Base-by-base conservation (phyloP, 768 basidiomycete genomes). In the Pleurotus djamor region DNA sequence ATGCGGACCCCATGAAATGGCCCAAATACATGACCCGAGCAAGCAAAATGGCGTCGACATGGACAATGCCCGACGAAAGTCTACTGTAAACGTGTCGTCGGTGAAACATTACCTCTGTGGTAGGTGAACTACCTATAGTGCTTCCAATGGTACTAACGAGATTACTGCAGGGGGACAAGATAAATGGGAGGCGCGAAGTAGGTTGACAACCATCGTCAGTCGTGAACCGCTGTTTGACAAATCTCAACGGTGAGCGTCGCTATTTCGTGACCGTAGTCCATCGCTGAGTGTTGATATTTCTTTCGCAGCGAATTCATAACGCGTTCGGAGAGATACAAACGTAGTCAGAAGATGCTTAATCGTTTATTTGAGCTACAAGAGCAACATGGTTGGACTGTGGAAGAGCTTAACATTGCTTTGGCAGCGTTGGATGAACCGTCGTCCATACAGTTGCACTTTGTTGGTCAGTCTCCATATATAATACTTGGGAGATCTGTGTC, bases 191-290 rank as follows among this genome's bases (percentile, higher is more conserved):
- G 76, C 67, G 43, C 80, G 78, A 38, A 60, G 75, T 21, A 71
- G 70, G 28, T 68, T 90, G 1, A 73, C 82, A 9, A 59, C 67
- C 1, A 62, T 85, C 8, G 66, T 91, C 49, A 71, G 79, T 37
- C 71, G 72, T 6, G 89, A 91, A 58, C 79, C 83, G 0, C 68
- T 77, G 12, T 89, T 90, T 56, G 81, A 87, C 67, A 88, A 87
- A 66, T 74, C 79, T 0, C 65, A 72, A 34, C 80, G 81, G 88
- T 28, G 21, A 28, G 21, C 21, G 1, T 3, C 21, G n/a, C n/a
- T n/a, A n/a, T n/a, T 87, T 58, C 56, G 65, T 54, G 8, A n/a
- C 3, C 38, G 35, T 6, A 7, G 10, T 13, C 4, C 21, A 28
- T 28, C 55, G 33, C 41, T 36, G 28, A 37, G 16, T 57, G 21